phyloP scores from a whole-genome alignment of 495 filamentous ascomycete genomes.

The Diplogelasinospora grovesii region DNA sequence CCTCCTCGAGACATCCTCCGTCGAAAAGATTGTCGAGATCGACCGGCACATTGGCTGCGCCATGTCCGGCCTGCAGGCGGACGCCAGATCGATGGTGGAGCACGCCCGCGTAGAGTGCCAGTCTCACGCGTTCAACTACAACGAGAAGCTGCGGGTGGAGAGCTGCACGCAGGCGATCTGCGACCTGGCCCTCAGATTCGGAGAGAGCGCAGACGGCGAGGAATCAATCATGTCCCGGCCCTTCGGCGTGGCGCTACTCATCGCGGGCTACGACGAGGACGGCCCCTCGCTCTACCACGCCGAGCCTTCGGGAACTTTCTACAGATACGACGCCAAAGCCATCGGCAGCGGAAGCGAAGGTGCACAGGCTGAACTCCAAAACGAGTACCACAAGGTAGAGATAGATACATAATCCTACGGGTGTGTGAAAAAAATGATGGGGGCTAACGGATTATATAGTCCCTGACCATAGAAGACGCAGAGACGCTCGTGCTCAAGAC shows the following conservation, averaged over 20 bases:
- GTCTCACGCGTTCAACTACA: constrained; percentile 94
- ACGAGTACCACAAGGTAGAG: constrained; percentile 93
- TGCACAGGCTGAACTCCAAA: constrained; percentile 94
- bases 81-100: constrained; percentile 93
- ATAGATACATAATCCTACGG: too few relatives aligned
- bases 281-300: constrained; percentile 97
- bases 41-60: constrained; percentile 97
- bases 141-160: constrained; percentile 88
- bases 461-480: constrained; percentile 84
- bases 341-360: constrained; percentile 96
- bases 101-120: constrained; percentile 97
- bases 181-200: constrained; percentile 91
- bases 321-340: constrained; percentile 97
- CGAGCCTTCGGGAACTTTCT: constrained; percentile 95
- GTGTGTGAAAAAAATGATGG: too few relatives aligned
- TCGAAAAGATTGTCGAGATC: constrained; percentile 99
- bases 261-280: constrained; percentile 95
- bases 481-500: constrained; percentile 96
- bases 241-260: constrained; percentile 93
- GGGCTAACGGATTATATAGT: constrained; percentile 39
- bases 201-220: constrained; percentile 95
- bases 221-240: constrained; percentile 97
- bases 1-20: constrained; percentile 91
- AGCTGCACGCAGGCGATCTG: constrained; percentile 98
- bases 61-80: constrained; percentile 95